Base-by-base conservation (phyloP, 257 asterid species). In the Capsicum chinense region DNA sequence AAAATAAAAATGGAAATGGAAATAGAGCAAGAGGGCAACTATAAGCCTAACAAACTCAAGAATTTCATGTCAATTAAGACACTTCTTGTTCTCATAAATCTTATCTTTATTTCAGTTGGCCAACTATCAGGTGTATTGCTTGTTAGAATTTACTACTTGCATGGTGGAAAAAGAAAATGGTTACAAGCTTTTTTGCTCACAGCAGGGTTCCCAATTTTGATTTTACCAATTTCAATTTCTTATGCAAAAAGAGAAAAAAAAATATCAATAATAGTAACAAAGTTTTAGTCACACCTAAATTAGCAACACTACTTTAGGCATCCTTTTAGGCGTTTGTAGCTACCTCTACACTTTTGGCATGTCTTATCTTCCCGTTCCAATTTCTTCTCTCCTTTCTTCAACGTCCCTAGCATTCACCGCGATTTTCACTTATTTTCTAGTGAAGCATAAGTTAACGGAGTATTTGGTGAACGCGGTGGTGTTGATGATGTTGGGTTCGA, bases 151-250 rank as follows among this genome's bases (percentile, higher is more conserved):
- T 88, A 88, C 67, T 88, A 82, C 86, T 57, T 86, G 44, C 81
- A 88, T 48, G 89, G 89, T 7, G 90, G 90, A 17, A 84, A 79
- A 60, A 79, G 86, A 19, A 88, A 88, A 60, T 88, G 89, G 89
- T 78, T 88, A 26, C 57, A 87, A 39, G 37, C 90, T 37, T 88
- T 85, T 88, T 11, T 86, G 9, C 87, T 88, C 21, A 84, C 90
- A 9, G 87, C 88, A 54, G 87, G 88, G 39, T 88, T 84, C n/a
- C 90, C 90, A 33, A 76, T 79, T n/a, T 66, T 88, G 7, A 39
- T 88, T 83, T 70, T 86, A 47, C 90, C 86, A 6, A 88, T 88
- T 15, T 42, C 21, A 80, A 78, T 88, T 13, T 86, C 89, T 2
- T 86, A 47, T 8, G 9, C 19, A 0, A 76, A 74, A 73, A 39